phyloP scores from a whole-genome alignment of 2,329 filamentous ascomycete genomes.

The Stylonectria norvegica region DNA sequence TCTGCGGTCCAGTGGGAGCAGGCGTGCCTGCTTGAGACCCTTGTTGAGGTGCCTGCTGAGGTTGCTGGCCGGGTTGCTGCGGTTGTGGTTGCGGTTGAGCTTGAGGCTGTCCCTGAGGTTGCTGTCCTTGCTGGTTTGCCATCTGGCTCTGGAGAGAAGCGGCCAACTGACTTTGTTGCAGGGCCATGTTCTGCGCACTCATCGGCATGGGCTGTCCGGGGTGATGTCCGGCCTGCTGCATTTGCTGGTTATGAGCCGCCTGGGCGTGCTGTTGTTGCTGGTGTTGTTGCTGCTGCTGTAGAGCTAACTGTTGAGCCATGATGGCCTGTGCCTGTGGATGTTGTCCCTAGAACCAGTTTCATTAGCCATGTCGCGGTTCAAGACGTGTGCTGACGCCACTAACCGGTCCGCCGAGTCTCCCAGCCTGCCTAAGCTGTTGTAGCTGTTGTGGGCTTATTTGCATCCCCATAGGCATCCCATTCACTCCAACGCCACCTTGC shows the following conservation, averaged over 20 bases:
- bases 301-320: constrained; percentile 26
- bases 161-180: constrained; percentile 43
- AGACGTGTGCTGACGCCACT: constrained; percentile 16
- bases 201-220: constrained; percentile 48
- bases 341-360: constrained; percentile 18
- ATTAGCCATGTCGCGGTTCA: constrained; percentile 11
- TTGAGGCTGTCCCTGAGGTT: constrained; percentile 26
- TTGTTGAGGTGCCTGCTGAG: constrained; percentile 47
- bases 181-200: constrained; percentile 45
- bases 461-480: constrained; percentile 54
- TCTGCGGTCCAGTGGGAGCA: constrained; percentile 44
- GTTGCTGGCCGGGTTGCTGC: constrained; percentile 41
- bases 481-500: constrained; percentile 39
- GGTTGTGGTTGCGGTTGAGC: constrained; percentile 21
- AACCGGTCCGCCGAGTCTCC: constrained; percentile 42
- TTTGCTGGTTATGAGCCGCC: constrained; percentile 36
- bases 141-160: constrained; percentile 30
- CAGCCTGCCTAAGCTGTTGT: constrained; percentile 45
- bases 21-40: constrained; percentile 41
- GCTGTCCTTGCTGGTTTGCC: constrained; percentile 29
- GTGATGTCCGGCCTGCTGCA: constrained; percentile 40
- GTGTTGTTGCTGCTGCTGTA: constrained; percentile 37
- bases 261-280: constrained; percentile 31
- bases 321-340: constrained; percentile 30
- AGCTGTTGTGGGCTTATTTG: constrained; percentile 51